phyloP scores from a whole-genome alignment of 2,329 filamentous ascomycete genomes.

The Gremmenia infestans region DNA sequence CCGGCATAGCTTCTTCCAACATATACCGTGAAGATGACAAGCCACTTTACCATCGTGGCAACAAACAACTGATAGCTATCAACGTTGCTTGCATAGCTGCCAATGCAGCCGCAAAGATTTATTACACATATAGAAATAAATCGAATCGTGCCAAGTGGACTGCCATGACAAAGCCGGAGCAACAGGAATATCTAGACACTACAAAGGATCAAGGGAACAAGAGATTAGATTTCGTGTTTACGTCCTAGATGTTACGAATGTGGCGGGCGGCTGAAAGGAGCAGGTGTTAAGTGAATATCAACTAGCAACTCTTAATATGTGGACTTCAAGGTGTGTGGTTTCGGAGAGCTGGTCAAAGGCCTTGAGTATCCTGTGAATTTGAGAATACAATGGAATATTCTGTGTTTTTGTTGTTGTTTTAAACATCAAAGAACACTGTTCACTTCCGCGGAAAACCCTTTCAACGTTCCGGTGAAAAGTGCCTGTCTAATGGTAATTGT shows the following conservation, averaged over 20 bases:
- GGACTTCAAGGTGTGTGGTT: too few relatives aligned
- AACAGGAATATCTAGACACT: slow-evolving; percentile 31
- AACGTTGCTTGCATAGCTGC: slow-evolving; percentile 40
- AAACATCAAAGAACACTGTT: too few relatives aligned
- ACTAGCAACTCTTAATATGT: too few relatives aligned
- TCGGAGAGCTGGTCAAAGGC: too few relatives aligned
- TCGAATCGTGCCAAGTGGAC: slow-evolving; percentile 39
- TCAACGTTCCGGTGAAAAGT: too few relatives aligned
- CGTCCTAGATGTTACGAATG: neutral
- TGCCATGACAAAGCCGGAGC: slow-evolving; percentile 39
- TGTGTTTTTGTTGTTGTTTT: too few relatives aligned
- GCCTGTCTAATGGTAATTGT: too few relatives aligned
- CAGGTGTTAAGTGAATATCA: too few relatives aligned
- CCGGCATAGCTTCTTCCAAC: slow-evolving; percentile 34
- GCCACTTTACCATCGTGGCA: slow-evolving; percentile 53
- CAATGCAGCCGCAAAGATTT: slow-evolving; percentile 46
- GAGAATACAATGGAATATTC: too few relatives aligned
- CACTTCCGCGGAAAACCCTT: too few relatives aligned
- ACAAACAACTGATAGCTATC: slow-evolving; percentile 51
- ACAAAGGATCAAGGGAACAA: slow-evolving; percentile 36
- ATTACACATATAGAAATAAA: slow-evolving; percentile 43
- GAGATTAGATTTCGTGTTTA: slow-evolving; percentile 36
- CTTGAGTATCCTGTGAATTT: too few relatives aligned
- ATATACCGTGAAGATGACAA: slow-evolving; percentile 47
- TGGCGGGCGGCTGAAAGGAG: too few relatives aligned